Evolutionary conservation across 148 eudicot species (phyloP), one percentile per base, ranked within the genome.

Genomic region (Oxyria digyna): DNA sequence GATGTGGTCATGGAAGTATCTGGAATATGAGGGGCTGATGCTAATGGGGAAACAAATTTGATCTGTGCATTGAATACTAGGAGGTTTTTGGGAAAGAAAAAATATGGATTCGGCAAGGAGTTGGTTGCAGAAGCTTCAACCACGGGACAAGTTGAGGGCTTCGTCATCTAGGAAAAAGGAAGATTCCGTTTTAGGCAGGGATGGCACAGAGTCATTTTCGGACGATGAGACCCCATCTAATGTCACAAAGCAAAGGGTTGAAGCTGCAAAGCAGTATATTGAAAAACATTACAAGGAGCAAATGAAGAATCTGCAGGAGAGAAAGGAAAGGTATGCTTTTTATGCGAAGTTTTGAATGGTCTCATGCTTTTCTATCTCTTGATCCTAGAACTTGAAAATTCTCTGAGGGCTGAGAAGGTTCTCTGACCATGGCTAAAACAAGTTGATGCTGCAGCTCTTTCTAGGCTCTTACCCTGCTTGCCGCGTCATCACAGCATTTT

Each of bases 281-380:
- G 99, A 95, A 78, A 95, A 95, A 32, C 99, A 95, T 80, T 95
- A 95, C 93, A 95, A 91, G 88, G 93, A 88, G 81, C 99, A 95
- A 81, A 91, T 81, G 96, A 95, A 84, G 84, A 95, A 80, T 71
- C 82, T 95, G 78, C 96, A 91, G 79, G 99, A 95, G 84, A 81
- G 99, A 74, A 95, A 75, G 68, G 96, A 95, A 76, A 82, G 99
- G 97, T 91, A 87, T 71, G 84, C 37, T 62, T 70, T 49, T 5
- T 42, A 10, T 21, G 31, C 9, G 31, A 52, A 52, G 62, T 9
- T 52, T 9, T 52, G 13, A 52, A 52, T 52, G 62, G 62, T 52
- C 29, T 21, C 23, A 23, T 52, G 29, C 23, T 23, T 23, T 11
- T 4, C 38, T 38, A 4, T 38, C 21, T 50, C 20, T 3, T 57